Percentiles rank a stretch among this genome's conserved stretches.
Conservation (phyloP, 257 asterid species). For the Scutellaria galericulata region DNA sequence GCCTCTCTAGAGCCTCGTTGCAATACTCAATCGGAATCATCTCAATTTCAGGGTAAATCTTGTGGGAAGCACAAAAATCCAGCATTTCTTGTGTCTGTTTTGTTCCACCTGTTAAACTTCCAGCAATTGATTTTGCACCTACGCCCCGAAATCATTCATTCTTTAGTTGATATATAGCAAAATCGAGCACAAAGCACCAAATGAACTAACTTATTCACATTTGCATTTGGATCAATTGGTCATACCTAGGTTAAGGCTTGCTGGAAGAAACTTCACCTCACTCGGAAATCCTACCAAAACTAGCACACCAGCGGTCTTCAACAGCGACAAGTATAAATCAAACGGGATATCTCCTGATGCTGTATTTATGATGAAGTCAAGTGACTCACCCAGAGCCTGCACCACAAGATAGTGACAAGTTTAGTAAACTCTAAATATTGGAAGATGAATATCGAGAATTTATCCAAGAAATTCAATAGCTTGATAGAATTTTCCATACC, state of each 20-base stretch:
- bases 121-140: slow-evolving; percentile 68
- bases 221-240: background rate
- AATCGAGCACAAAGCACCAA: background rate
- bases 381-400: slow-evolving; percentile 65
- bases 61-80: slow-evolving; percentile 82
- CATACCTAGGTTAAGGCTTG: slow-evolving; percentile 57
- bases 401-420: slow-evolving; percentile 24
- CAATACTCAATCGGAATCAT: slow-evolving; percentile 66
- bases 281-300: slow-evolving; percentile 81
- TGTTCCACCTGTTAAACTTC: slow-evolving; percentile 86
- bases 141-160: background rate
- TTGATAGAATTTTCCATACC: slow-evolving; percentile 34
- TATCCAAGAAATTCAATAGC: background rate
- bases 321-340: slow-evolving; percentile 63
- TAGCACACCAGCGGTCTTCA: slow-evolving; percentile 79
- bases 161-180: background rate
- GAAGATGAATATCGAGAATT: too few relatives aligned
- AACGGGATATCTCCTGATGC: slow-evolving; percentile 74
- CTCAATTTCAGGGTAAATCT: slow-evolving; percentile 83
- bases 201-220: background rate
- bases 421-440: too few relatives aligned
- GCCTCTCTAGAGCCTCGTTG: slow-evolving; percentile 80
- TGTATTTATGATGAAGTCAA: slow-evolving; percentile 82
- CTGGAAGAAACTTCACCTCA: slow-evolving; percentile 70
- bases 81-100: slow-evolving; percentile 82